Percentiles rank a stretch among this genome's conserved stretches.
Conservation (phyloP, 2,329 filamentous ascomycete genomes). For the Ophiostoma novo-ulmi region DNA sequence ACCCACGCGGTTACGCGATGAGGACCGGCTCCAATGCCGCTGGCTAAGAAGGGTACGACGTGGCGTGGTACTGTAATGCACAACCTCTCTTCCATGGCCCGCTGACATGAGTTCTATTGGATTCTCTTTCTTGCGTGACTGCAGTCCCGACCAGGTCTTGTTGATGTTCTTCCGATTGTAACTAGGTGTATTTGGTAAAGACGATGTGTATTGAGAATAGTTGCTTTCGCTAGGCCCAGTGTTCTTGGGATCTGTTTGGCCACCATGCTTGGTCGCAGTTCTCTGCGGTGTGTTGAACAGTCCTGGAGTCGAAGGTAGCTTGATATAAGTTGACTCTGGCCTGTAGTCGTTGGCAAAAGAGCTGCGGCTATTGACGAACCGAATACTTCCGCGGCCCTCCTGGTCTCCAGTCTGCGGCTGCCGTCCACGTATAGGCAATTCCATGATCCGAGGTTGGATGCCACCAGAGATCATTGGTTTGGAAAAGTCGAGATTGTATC, state of each 20-base stretch:
- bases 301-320: background rate
- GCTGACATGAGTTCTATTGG: background rate
- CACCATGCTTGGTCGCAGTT: background rate
- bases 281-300: background rate
- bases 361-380: constrained; percentile 40
- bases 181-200: constrained; percentile 11
- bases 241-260: background rate
- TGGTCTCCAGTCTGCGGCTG: constrained; percentile 23
- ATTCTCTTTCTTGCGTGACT: constrained; percentile 25
- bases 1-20: background rate
- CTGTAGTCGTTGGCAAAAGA: background rate
- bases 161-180: constrained; percentile 16
- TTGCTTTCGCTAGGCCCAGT: constrained; percentile 21
- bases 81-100: background rate
- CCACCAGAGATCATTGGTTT: background rate
- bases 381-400: constrained; percentile 48
- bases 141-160: constrained; percentile 22
- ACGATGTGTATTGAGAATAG: constrained; percentile 18
- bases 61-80: constrained; percentile 10
- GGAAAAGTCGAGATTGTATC: too few species aligned
- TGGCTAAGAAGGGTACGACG: constrained; percentile 17
- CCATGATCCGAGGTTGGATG: background rate
- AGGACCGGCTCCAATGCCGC: constrained; percentile 16
- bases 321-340: background rate
- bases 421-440: background rate